Evolutionary conservation across 139 green algal species (phyloP).

Genomic region (Picochlorum sp.): DNA sequence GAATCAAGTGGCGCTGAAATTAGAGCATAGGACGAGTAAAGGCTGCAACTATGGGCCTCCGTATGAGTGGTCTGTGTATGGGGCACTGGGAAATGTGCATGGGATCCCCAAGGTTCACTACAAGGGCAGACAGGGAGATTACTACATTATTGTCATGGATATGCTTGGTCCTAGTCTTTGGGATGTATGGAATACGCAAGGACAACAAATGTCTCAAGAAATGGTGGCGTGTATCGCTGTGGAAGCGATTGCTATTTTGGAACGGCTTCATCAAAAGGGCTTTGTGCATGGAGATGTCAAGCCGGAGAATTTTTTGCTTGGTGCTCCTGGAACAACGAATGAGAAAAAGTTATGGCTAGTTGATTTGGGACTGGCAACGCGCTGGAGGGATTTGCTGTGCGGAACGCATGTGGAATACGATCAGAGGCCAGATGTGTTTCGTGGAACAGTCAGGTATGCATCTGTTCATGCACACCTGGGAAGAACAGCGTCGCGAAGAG

Average conservation of each 20-base stretch:
- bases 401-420: constrained; percentile 97
- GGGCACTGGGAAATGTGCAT: constrained; percentile 62
- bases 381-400: constrained; percentile 60
- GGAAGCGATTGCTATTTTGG: constrained; percentile 92
- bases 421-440: constrained; percentile 96
- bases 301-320: constrained; percentile 98
- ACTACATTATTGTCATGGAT: constrained; percentile 99
- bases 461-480: constrained; percentile 96
- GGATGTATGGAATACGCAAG: constrained; percentile 94
- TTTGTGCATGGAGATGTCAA: constrained; percentile 99
- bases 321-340: constrained; percentile 62
- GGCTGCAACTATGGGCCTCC: constrained; percentile 97
- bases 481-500: constrained; percentile 81
- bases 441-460: constrained; percentile 95
- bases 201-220: constrained; percentile 93
- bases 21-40: constrained; percentile 95
- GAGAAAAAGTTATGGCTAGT: constrained; percentile 96
- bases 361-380: constrained; percentile 81
- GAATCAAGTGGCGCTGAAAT: constrained; percentile 90
- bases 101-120: constrained; percentile 94
- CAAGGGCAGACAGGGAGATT: constrained; percentile 94
- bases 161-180: constrained; percentile 93
- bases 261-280: constrained; percentile 91
- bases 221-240: constrained; percentile 99
- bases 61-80: constrained; percentile 98